Base-by-base conservation (phyloP, 2,329 filamentous ascomycete genomes). In the Alternaria metachromatica region DNA sequence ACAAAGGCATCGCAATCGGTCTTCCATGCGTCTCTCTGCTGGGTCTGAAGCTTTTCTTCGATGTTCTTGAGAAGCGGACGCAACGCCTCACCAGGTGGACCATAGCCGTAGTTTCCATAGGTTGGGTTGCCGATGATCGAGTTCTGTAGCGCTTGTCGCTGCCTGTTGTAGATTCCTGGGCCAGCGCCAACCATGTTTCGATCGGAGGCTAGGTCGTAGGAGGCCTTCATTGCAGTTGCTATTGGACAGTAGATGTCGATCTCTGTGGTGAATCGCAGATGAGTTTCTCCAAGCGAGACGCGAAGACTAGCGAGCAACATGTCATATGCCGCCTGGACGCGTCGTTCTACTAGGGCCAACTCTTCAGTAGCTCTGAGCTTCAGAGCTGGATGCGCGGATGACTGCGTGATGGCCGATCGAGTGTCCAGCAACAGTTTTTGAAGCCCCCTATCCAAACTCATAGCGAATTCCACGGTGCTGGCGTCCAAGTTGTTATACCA, bases 221-320 rank as follows among this genome's bases (percentile, higher is more conserved):
- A 46, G 2, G 43, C 18, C n/a, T 33, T 54, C 65, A 70, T 64
- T 9, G 55, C 56, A 18, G 26, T 44, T 4, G 65, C 62, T 23
- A 68, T 57, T 0, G 62, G 65, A 13, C 62, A 63, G 7, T 49
- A 13, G 13, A 64, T 60, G 41, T 67, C 64, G 3, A 57, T 59
- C 33, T 67, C 68, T 0, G 58, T 68, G 5, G 58, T 59, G 46
- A 60, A 68, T 3, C 50, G 26, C 5, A 67, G 9, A 28, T 58
- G 30, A 6, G 33, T 64, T 4, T 58, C 54, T 13, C 33, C 26
- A 18, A 69, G 55, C 13, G 43, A 60, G 20, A 18, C 23, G 5
- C 21, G 6, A 0, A 70, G 60, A 3, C 46, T 15, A 12, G 25
- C 20, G 15, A 11, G 5, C 3, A 64, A 7, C 8, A 37, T 59